Percentiles rank a stretch among this genome's conserved stretches.
phyloP scores from a whole-genome alignment of 805 yeast genomes.

The Lipomyces orientalis region DNA sequence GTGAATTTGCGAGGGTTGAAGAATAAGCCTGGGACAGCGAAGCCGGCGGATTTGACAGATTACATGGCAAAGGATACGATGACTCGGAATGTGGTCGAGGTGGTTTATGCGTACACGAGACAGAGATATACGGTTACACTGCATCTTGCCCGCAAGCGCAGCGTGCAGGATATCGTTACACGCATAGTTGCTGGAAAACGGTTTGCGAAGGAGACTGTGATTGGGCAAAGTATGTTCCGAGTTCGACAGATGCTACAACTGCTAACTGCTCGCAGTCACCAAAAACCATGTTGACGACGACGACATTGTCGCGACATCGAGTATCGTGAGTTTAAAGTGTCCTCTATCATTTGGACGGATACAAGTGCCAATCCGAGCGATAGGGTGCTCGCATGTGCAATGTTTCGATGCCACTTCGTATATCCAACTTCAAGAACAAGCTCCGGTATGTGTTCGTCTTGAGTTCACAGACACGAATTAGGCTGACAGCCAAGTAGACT shows the following conservation, averaged over 20 bases:
- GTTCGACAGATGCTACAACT: neutral
- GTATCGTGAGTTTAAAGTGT: constrained; percentile 72
- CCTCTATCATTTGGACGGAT: constrained; percentile 78
- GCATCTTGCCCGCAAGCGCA: constrained; percentile 60
- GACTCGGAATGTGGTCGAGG: constrained; percentile 53
- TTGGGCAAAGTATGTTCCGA: constrained; percentile 50
- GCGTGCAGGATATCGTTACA: constrained; percentile 52
- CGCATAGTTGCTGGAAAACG: constrained; percentile 55
- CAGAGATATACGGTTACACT: constrained; percentile 58
- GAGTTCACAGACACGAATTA: neutral
- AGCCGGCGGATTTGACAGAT: constrained; percentile 78
- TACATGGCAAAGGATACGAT: constrained; percentile 42
- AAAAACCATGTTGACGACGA: constrained; percentile 63
- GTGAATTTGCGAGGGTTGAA: constrained; percentile 76
- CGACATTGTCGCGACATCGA: constrained; percentile 69
- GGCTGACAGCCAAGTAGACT: constrained; percentile 43
- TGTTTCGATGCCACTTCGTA: constrained; percentile 86
- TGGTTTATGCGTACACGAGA: constrained; percentile 64
- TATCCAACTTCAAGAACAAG: constrained; percentile 74
- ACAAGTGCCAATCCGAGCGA: constrained; percentile 71
- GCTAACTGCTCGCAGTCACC: constrained; percentile 17
- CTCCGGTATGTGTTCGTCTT: constrained; percentile 50
- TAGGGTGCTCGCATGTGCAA: constrained; percentile 76
- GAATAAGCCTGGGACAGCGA: constrained; percentile 75
- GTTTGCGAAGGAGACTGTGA: constrained; percentile 58